These are phyloP conservation scores for Ricinus communis DNA, from an alignment of 345 rosid genomes.

Conservation along the genomic window DNA sequence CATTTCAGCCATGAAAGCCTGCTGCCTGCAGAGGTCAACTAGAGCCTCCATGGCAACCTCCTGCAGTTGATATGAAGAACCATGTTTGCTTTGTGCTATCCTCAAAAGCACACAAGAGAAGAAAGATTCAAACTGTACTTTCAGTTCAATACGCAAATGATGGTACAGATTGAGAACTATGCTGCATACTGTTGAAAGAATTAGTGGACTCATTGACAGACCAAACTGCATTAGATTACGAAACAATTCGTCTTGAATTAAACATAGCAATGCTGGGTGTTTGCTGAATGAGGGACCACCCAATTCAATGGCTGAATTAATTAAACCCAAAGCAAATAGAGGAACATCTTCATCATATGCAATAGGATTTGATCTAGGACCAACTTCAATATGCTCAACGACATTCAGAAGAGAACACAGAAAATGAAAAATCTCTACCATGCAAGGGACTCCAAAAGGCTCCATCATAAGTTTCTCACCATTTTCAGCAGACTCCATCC, in stretches of 20 bases:
- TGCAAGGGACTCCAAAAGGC: constrained; percentile 71
- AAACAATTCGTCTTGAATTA: constrained; percentile 72
- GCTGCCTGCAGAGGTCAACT: constrained; percentile 72
- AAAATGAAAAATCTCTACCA: constrained; percentile 73
- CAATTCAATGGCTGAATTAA: constrained; percentile 61
- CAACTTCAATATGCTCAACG: constrained; percentile 47
- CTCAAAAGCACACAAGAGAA: constrained; percentile 68
- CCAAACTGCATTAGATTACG: constrained; percentile 76
- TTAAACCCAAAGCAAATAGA: constrained; percentile 70
- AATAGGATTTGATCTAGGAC: constrained; percentile 57
- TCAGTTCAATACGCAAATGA: constrained; percentile 60
- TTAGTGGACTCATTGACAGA: constrained; percentile 71
- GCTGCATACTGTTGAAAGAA: constrained; percentile 73
- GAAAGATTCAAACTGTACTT: constrained; percentile 74
- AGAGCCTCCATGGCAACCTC: constrained; percentile 84
- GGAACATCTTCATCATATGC: constrained; percentile 84
- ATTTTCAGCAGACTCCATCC: constrained; percentile 38
- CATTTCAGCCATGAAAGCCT: constrained; percentile 60
- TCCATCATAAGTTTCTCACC: constrained; percentile 47
- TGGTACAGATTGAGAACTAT: constrained; percentile 71
- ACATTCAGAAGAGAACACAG: constrained; percentile 65
- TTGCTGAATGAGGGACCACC: constrained; percentile 19
- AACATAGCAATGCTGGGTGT: constrained; percentile 48
- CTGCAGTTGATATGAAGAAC: constrained; percentile 74
- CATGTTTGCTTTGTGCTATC: constrained; percentile 63